Evolutionary conservation across 495 filamentous ascomycete species (phyloP).

Genomic region (Penicillium samsonianum): DNA sequence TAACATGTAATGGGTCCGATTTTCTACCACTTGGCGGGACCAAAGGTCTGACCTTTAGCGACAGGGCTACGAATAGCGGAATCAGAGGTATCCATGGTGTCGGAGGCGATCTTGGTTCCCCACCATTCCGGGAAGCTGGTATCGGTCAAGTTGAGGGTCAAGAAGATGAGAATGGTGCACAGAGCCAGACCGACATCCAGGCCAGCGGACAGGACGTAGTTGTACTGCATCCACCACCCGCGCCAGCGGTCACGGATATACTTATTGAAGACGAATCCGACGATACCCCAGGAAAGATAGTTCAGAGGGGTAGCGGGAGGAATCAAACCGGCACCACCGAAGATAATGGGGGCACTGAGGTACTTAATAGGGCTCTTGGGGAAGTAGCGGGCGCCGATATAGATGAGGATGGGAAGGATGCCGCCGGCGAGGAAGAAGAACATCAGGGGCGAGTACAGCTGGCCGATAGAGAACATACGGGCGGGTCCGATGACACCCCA

Average conservation of each 20-base stretch:
- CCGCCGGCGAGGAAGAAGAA: conserved; percentile 55
- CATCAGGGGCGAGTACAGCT: conserved; percentile 47
- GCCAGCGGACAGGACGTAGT: conserved; percentile 73
- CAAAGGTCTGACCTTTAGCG: conserved; percentile 57
- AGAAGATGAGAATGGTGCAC: conserved; percentile 69
- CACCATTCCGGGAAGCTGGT: conserved; percentile 63
- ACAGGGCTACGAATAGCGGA: conserved; percentile 37
- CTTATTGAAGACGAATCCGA: conserved; percentile 68
- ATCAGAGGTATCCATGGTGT: conserved; percentile 47
- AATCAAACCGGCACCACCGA: conserved; percentile 46
- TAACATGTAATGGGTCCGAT: neutral
- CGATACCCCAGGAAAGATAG: conserved; percentile 64
- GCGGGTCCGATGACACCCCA: conserved; percentile 56
- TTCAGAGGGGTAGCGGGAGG: conserved; percentile 57
- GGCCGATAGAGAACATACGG: conserved; percentile 53
- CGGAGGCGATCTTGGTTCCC: conserved; percentile 54
- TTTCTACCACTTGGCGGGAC: conserved; percentile 51
- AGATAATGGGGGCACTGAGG: conserved; percentile 51
- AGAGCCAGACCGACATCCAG: conserved; percentile 68
- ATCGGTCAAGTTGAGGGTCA: conserved; percentile 58
- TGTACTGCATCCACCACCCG: conserved; percentile 78
- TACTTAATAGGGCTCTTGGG: conserved; percentile 43
- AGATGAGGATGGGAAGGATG: conserved; percentile 49
- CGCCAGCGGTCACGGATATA: conserved; percentile 60
- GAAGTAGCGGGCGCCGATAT: conserved; percentile 45